Evolutionary conservation across 257 asterid genomes (phyloP), one percentile per base, ranked within the genome.

Genomic region (Plectranthus barbatus): DNA sequence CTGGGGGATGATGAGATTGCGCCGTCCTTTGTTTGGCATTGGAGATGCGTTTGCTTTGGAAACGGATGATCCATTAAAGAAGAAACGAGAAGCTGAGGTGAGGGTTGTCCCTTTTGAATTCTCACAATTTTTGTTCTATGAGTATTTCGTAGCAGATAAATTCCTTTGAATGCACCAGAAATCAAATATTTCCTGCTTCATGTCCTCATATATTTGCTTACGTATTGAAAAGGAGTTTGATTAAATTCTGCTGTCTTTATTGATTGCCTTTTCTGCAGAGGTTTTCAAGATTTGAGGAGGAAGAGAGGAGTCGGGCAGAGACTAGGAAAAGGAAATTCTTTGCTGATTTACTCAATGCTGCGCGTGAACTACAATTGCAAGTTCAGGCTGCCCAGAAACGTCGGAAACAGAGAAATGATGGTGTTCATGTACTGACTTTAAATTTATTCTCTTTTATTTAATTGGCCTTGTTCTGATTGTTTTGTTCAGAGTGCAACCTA

Each of bases 1-100:
- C 78, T 93, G 96, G 99, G 97, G 97, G 57, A 93, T 90, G 97
- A 87, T 76, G 91, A 85, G 95, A 63, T 62, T 93, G 62, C 85
- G 77, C 14, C 92, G 84, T 24, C 97, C 97, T 71, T 46, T 84
- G 64, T 90, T 82, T 81, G 99, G 99, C 37, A 84, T 93, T 45
- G 99, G 95, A 50, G 97, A 90, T 81, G 96, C 89, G 14, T 93
- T 93, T 81, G 88, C 94, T 66, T 57, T 79, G 66, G 97, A 90
- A 53, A 66, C 94, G 63, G 97, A 85, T 48, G 99, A 93, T 63
- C 94, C 99, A 23, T 67, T 85, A 79, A 90, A 84, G 91, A 90
- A 83, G 82, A 93, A 93, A 74, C 94, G 97, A 70, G 96, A 90
- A 61, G 89, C 90, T 51, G 96, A 93, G 95, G 99, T 87, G 69